Base-by-base conservation (phyloP, 2,329 filamentous ascomycete species). In the Alternaria arborescens region DNA sequence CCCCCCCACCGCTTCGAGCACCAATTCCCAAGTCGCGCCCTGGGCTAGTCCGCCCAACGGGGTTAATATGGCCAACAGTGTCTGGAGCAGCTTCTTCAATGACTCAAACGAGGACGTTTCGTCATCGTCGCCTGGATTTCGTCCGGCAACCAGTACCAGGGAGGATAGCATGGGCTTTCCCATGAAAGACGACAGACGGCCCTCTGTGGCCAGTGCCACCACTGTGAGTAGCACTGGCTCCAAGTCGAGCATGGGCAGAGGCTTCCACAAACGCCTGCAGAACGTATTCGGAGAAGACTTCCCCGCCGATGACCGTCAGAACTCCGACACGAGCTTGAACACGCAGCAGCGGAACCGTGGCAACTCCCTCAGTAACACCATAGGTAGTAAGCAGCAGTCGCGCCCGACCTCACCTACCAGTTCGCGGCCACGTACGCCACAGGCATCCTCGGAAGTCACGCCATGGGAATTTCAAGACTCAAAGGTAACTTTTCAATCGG, bases 381-480 rank as follows among this genome's bases (percentile, higher is more conserved):
- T 79, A 50, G 68, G 74, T 51, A 90, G 80, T 61, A 79, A 79
- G 52, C 73, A 81, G 42, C 80, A 80, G 55, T 83, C 83, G 57
- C 77, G 81, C 55, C 79, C 94, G 65, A 85, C 85, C 46, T 96
- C 94, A 54, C 93, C 93, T 41, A 86, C 87, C 53, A 88, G 87
- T 32, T 93, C 91, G 28, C 86, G 92, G 68, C 92, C 94, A 48
- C 87, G 91, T 70, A 97, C 92, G n/a, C 93, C 94, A 12, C 85
- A 93, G 52, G 92, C 92, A 42, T 92, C 92, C 12, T 95, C 92
- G 73, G 94, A 98, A 79, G 93, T 99, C 59, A 95, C 97, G 40
- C 95, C 95, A n/a, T 99, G 97, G 85, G 86, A 97, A 64, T 98
- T 95, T 76, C 95, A 98, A 79, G 92, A 95, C 76, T 86, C 86